Percentiles rank a stretch among this genome's conserved stretches.
Conservation (phyloP, 352 stramenopile genomes). For the Blastocystis sp. region DNA sequence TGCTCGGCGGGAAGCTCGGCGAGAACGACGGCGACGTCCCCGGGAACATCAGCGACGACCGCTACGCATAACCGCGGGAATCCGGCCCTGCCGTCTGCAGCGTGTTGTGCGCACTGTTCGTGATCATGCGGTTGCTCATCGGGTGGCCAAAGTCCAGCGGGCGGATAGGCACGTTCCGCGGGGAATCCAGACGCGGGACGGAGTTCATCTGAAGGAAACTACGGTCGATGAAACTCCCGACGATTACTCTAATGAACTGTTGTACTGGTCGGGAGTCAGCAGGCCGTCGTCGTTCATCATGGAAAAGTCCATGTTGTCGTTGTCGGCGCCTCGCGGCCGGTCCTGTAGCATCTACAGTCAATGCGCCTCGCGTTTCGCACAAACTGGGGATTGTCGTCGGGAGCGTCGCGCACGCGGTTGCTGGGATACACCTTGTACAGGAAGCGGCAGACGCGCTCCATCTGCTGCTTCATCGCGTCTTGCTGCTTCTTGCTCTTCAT, state of each 20-base stretch:
- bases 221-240: not conserved
- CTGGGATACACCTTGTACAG: conserved; percentile 60
- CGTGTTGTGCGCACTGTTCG: conserved; percentile 2
- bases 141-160: conserved; percentile 28
- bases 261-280: conserved; percentile 60
- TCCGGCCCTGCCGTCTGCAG: not conserved
- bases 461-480: conserved; percentile 67
- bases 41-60: conserved; percentile 5
- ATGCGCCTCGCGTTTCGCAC: not conserved
- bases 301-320: not conserved
- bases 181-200: conserved; percentile 49
- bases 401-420: conserved; percentile 23
- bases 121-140: conserved; percentile 38
- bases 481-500: conserved; percentile 68
- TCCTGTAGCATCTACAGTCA: conserved; percentile 43
- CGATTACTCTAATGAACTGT: conserved; percentile 34
- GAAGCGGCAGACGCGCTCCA: conserved; percentile 61
- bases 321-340: not conserved
- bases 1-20: not conserved
- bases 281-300: conserved; percentile 30
- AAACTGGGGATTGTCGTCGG: not conserved
- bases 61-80: not conserved
- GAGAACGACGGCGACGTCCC: conserved; percentile 14
- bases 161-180: not conserved
- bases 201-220: conserved; percentile 63